Base-by-base conservation (phyloP, 139 green algal genomes). In the Zygnema cylindricum region DNA sequence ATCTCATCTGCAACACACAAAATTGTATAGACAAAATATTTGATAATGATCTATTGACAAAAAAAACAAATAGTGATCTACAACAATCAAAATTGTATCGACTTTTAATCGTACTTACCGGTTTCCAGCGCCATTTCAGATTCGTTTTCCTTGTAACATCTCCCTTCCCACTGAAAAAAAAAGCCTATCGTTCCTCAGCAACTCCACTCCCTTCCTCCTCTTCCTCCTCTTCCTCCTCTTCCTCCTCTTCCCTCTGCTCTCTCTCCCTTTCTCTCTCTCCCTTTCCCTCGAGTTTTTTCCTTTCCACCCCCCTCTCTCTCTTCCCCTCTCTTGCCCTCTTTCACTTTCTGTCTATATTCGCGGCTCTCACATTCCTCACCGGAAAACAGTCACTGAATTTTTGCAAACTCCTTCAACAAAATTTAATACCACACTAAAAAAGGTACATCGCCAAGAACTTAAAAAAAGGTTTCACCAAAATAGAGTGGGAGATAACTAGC, bases 111-210 rank as follows among this genome's bases (percentile, higher is more conserved):
- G 36, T 79, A 7, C 38, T 42, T 11, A 25, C 43, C 71, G 7
- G 36, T 11, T 16, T 11, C 71, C 43, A 7, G 7, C 38, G 3
- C 38, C 3, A 3, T 42, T 79, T 42, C 38, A 7, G 36, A 41
- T 79, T 16, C 43, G 7, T 79, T 16, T 79, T 16, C 38, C 71
- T 11, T 16, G 16, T 42, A 54, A 7, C 43, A 25, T 79, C 11
- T 79, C 71, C 43, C 71, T 79, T 16, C 38, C 71, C 38, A 3
- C 38, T 54, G 7, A 79, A 54, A 79, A 54, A 79, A 54, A 79
- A 54, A 54, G 7, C 16, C 36, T 79, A 7, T 79, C 71, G 16
- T 42, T 79, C 71, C 71, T 42, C 71, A n/a, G n/a, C 11, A 3
- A 25, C 36, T 41, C 38, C 71, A 41, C 71, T 3, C 71, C 43